phyloP scores from a whole-genome alignment of 1,284 basidiomycete genomes.

The Apiotrichum laibachii region DNA sequence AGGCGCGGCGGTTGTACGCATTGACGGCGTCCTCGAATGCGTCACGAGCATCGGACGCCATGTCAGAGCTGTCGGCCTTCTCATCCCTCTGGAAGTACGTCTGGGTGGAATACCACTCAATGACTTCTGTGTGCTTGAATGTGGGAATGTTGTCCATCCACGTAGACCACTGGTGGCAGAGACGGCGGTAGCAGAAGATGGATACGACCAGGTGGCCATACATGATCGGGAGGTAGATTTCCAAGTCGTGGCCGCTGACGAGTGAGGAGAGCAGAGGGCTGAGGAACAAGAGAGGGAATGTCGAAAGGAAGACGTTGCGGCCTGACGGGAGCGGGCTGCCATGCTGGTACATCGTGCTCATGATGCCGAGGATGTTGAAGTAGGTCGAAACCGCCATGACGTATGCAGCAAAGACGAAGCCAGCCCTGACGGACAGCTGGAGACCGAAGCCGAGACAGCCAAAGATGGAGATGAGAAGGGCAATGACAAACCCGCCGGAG shows the following conservation, averaged over 20 bases:
- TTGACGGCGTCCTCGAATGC: slow-evolving; percentile 8
- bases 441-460: slow-evolving; percentile 9
- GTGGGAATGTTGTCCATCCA: slow-evolving; percentile 16
- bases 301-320: slow-evolving; percentile 14
- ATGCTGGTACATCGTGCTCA: slow-evolving; percentile 20
- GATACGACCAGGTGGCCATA: slow-evolving; percentile 9
- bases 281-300: slow-evolving; percentile 11
- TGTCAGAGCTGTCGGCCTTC: slow-evolving; percentile 2
- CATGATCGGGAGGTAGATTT: slow-evolving; percentile 13
- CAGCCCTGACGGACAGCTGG: background rate
- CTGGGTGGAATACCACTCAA: slow-evolving; percentile 8
- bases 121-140: slow-evolving; percentile 7
- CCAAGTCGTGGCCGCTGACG: slow-evolving; percentile 15
- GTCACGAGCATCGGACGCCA: background rate
- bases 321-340: slow-evolving; percentile 13
- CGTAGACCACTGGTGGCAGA: slow-evolving; percentile 13
- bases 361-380: slow-evolving; percentile 15
- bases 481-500: slow-evolving; percentile 12
- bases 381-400: slow-evolving; percentile 15
- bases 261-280: slow-evolving; percentile 5
- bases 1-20: slow-evolving; percentile 1
- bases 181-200: slow-evolving; percentile 11
- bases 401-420: slow-evolving; percentile 15
- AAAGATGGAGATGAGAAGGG: slow-evolving; percentile 4
- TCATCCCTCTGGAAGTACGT: background rate